These are phyloP conservation scores for Marchantia polymorpha DNA, from an alignment of 225 moss, liverwort and hornwort genomes.

Conservation along the genomic window DNA sequence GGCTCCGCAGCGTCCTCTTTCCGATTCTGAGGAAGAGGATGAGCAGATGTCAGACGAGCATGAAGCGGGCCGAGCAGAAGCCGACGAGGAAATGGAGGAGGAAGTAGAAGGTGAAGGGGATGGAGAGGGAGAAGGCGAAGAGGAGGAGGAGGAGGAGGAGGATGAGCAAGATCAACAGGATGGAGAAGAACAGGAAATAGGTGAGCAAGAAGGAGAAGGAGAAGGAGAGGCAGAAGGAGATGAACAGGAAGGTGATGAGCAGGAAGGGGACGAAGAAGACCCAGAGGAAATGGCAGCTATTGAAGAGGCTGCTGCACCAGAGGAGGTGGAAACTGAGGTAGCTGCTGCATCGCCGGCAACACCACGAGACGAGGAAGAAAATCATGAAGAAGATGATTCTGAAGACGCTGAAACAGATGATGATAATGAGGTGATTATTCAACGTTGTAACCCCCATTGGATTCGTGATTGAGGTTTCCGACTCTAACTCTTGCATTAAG, in stretches of 20 bases:
- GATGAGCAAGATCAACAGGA: constrained; percentile 51
- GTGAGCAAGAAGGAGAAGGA: constrained; percentile 37
- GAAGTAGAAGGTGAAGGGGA: constrained; percentile 70
- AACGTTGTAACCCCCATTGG: background rate
- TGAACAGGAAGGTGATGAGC: constrained; percentile 38
- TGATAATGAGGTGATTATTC: constrained; percentile 29
- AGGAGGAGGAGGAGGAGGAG: constrained; percentile 53
- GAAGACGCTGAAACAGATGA: constrained; percentile 48
- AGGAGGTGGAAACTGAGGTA: constrained; percentile 51
- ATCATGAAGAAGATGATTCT: constrained; percentile 37
- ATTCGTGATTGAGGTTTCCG: background rate
- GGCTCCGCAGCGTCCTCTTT: constrained; percentile 56
- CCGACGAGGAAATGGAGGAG: constrained; percentile 74
- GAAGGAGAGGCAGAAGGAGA: constrained; percentile 47
- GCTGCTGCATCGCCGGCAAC: constrained; percentile 26
- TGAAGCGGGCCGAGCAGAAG: constrained; percentile 36
- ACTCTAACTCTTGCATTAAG: background rate
- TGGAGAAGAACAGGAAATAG: constrained; percentile 34
- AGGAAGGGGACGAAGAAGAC: constrained; percentile 36
- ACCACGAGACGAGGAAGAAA: constrained; percentile 41
- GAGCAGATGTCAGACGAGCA: constrained; percentile 69
- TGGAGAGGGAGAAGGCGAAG: constrained; percentile 50
- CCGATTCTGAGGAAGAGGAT: constrained; percentile 59
- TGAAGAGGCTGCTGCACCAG: constrained; percentile 50
- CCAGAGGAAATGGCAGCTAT: constrained; percentile 40